Conservation (phyloP, 2,329 filamentous ascomycete genomes). For the Alternaria tenuissima region DNA sequence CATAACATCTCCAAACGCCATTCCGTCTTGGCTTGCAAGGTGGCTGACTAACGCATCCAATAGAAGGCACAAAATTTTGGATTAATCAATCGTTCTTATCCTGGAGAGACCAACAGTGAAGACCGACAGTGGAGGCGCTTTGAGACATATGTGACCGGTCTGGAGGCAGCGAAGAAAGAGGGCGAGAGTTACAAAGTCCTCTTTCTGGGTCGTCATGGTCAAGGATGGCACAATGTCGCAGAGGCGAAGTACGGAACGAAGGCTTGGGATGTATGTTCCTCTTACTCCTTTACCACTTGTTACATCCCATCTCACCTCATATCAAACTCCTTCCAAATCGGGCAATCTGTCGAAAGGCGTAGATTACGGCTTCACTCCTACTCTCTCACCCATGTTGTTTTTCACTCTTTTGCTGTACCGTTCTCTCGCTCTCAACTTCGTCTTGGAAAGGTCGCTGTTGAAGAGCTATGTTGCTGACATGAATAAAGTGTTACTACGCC, state of each 20-base stretch:
- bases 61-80: slow-evolving; percentile 64
- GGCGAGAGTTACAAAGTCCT: slow-evolving; percentile 70
- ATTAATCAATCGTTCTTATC: slow-evolving; percentile 68
- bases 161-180: slow-evolving; percentile 58
- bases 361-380: not conserved
- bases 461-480: not conserved
- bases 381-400: not conserved
- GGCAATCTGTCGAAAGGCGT: not conserved
- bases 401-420: not conserved
- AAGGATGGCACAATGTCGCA: slow-evolving; percentile 72
- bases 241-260: slow-evolving; percentile 73
- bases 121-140: slow-evolving; percentile 68
- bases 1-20: not conserved
- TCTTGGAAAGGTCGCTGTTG: not conserved
- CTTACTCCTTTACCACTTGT: not conserved
- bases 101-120: slow-evolving; percentile 51
- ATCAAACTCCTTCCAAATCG: not conserved
- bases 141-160: slow-evolving; percentile 60
- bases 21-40: no score
- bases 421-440: not conserved
- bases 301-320: not conserved
- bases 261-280: slow-evolving; percentile 68
- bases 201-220: slow-evolving; percentile 73
- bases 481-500: slow-evolving; percentile 67
- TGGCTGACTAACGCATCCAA: not conserved